Evolutionary conservation across 805 yeast genomes (phyloP), one percentile per base, ranked within the genome.

Genomic region (Wickerhamiella occidentalis): DNA sequence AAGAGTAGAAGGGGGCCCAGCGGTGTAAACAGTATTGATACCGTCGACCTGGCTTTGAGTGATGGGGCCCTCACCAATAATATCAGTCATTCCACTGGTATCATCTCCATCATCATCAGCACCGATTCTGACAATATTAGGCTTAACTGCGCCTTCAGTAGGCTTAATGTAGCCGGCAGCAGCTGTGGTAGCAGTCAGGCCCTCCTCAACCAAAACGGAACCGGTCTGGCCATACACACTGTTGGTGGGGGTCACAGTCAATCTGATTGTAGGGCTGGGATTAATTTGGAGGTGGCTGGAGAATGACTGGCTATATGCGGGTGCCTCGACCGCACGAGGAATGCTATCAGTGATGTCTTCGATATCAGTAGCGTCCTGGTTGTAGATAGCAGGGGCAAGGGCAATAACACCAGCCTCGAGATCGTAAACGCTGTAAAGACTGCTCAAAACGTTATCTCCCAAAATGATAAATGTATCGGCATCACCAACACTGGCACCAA

Each of bases 381-480:
- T 74, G 51, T 49, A 58, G 15, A 56, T 50, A 41, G 55, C 56
- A 6, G 42, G 47, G 15, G 80, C 86, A 50, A 83, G 54, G 0
- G 80, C 75, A 35, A 82, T 66, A 58, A 75, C 70, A 41, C 61
- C 62, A 55, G 72, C 73, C 25, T 79, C 84, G 45, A 80, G 65
- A 60, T 84, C 84, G 62, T 74, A 80, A n/a, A 80, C 86, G 23
- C 75, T 72, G 59, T 82, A 84, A 3, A 80, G 80, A 35, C 75
- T 71, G 50, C 84, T 70, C 54, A 83, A 64, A 58, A 82, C 74
- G 44, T 74, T 72, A 60, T 80, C 87, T 9, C 92, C 92, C 36
- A 83, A 66, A 48, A 79, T 69, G 36, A 70, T 58, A 26, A 62
- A 55, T 28, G 52, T 48, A 67, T 61, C 37, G 49, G 38, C 35